These are phyloP conservation scores for Mortierella sp. DNA, from an alignment of 371 early-diverging fungal genomes.

Conservation along the genomic window DNA sequence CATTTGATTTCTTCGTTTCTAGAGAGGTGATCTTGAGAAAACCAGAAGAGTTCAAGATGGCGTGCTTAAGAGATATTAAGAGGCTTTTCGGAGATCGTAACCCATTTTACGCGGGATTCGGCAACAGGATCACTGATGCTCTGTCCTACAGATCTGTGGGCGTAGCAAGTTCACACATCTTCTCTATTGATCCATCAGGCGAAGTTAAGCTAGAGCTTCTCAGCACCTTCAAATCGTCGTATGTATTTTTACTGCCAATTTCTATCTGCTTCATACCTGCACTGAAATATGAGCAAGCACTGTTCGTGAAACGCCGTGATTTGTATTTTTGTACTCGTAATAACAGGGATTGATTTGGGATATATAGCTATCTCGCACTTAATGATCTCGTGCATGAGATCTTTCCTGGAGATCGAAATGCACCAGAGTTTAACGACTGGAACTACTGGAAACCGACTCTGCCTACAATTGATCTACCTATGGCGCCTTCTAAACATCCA, in stretches of 20 bases:
- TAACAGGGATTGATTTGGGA: not conserved
- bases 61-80: constrained; percentile 93
- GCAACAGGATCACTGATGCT: constrained; percentile 73
- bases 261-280: no score
- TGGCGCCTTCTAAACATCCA: constrained; percentile 39
- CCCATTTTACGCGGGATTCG: constrained; percentile 95
- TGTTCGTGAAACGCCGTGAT: no score
- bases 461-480: constrained; percentile 67
- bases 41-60: constrained; percentile 99
- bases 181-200: constrained; percentile 96
- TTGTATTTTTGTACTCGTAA: not conserved
- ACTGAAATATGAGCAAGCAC: no score
- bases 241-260: constrained; percentile 16
- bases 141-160: constrained; percentile 96
- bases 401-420: constrained; percentile 82
- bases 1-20: not conserved
- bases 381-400: constrained; percentile 97
- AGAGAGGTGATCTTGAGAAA: constrained; percentile 95
- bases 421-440: constrained; percentile 87
- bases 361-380: constrained; percentile 79
- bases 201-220: constrained; percentile 93
- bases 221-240: constrained; percentile 84
- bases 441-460: constrained; percentile 84
- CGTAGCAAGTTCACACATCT: constrained; percentile 95
- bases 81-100: constrained; percentile 83